phyloP scores from a whole-genome alignment of 805 yeast species.

The Candida ficus region DNA sequence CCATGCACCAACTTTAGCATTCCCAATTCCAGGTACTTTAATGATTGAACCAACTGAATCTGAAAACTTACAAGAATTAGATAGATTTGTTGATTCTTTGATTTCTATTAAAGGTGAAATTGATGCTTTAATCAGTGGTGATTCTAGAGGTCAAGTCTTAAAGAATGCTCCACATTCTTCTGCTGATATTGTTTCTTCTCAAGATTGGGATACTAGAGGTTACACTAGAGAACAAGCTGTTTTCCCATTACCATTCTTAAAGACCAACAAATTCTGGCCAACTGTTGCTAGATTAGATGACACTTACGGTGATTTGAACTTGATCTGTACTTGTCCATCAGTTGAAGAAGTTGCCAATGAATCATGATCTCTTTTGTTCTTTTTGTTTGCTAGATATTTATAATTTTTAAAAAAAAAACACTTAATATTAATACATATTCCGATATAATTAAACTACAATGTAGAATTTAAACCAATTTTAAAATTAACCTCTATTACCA shows the following conservation, averaged over 20 bases:
- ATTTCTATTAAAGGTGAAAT: conserved; percentile 81
- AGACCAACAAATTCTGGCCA: conserved; percentile 88
- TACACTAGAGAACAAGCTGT: conserved; percentile 93
- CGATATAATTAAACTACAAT: too few species aligned
- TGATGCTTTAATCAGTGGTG: conserved; percentile 60
- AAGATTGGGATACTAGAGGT: conserved; percentile 80
- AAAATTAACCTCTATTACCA: background rate
- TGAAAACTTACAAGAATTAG: conserved; percentile 82
- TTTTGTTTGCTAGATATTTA: background rate
- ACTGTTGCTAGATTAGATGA: conserved; percentile 90
- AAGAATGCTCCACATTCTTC: conserved; percentile 92
- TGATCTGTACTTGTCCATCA: conserved; percentile 89
- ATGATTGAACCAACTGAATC: conserved; percentile 99
- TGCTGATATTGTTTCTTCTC: conserved; percentile 61
- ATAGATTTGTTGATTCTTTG: conserved; percentile 85
- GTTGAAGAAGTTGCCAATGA: conserved; percentile 63
- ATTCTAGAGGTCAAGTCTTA: conserved; percentile 61
- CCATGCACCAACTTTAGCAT: conserved; percentile 98
- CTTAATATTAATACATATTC: background rate
- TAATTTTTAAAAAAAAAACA: background rate
- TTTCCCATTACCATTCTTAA: conserved; percentile 76
- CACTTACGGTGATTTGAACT: conserved; percentile 87
- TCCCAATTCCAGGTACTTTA: conserved; percentile 96
- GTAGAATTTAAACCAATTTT: too few species aligned
- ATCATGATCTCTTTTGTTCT: background rate